These are phyloP conservation scores for Cairneyella variabilis DNA, from an alignment of 495 filamentous ascomycete genomes.

Conservation along the genomic window DNA sequence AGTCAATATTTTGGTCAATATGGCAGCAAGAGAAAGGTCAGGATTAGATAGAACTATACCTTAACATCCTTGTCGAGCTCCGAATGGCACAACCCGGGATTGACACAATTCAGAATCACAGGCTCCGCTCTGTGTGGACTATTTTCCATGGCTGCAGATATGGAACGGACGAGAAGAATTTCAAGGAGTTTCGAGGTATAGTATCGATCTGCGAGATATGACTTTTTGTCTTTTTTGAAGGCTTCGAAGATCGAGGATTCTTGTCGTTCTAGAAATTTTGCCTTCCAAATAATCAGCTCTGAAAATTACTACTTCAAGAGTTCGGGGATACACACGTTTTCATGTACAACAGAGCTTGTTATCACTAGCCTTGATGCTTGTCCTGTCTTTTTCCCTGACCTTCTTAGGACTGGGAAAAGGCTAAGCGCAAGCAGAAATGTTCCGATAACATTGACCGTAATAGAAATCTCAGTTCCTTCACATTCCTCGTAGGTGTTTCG, in stretches of 20 bases:
- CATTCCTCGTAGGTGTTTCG: neutral
- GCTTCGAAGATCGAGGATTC: constrained; percentile 30
- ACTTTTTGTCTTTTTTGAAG: constrained; percentile 30
- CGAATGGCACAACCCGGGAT: constrained; percentile 38
- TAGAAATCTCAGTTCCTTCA: constrained; percentile 13
- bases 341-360: constrained; percentile 40
- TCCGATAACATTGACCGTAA: constrained; percentile 23
- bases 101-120: constrained; percentile 42
- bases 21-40: constrained; percentile 43
- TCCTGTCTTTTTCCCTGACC: neutral
- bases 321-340: constrained; percentile 7
- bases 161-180: constrained; percentile 39
- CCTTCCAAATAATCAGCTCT: constrained; percentile 26
- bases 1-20: constrained; percentile 24
- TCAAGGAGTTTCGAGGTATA: constrained; percentile 47
- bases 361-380: constrained; percentile 19
- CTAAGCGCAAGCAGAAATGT: constrained; percentile 18
- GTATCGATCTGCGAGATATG: constrained; percentile 32
- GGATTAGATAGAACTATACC: constrained; percentile 25
- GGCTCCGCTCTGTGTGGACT: constrained; percentile 18
- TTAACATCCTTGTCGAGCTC: constrained; percentile 1
- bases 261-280: constrained; percentile 22
- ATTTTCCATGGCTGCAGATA: constrained; percentile 30
- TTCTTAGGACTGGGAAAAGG: constrained; percentile 19
- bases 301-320: constrained; percentile 1